Conservation (phyloP, 2,329 filamentous ascomycete genomes). For the Xylariaceae sp. region DNA sequence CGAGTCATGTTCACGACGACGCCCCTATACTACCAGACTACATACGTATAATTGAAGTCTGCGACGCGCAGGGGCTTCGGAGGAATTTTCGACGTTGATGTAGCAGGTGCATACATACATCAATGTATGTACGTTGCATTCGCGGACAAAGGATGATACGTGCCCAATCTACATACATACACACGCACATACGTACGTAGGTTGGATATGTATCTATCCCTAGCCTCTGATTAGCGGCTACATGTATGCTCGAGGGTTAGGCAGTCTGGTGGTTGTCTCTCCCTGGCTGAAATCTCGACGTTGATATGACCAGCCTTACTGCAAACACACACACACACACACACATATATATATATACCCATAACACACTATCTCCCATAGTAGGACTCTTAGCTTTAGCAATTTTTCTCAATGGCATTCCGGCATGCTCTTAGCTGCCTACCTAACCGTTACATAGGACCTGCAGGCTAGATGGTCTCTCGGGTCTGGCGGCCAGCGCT, state of each 20-base stretch:
- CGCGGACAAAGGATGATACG: not conserved
- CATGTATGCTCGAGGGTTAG: too few relatives aligned
- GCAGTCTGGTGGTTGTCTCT: too few relatives aligned
- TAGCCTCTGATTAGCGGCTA: conserved; percentile 14
- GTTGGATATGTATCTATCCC: conserved; percentile 1
- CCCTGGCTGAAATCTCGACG: too few relatives aligned
- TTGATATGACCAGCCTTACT: too few relatives aligned
- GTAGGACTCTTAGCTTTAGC: not conserved
- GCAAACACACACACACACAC: conserved; percentile 11
- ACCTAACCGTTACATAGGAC: conserved; percentile 4
- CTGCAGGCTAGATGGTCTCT: conserved; percentile 14
- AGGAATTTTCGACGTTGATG: not conserved
- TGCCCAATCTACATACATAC: not conserved
- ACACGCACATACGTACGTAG: not conserved
- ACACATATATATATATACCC: conserved; percentile 11
- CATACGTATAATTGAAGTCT: too few relatives aligned
- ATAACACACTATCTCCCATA: not conserved
- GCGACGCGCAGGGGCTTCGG: conserved; percentile 18
- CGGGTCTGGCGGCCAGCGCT: conserved; percentile 9
- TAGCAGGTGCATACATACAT: not conserved
- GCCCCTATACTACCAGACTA: too few relatives aligned
- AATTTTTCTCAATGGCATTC: not conserved
- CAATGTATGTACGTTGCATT: conserved; percentile 21
- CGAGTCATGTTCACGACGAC: too few relatives aligned
- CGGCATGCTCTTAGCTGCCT: too few relatives aligned